These are phyloP conservation scores for Gaeumannomyces sp. DNA, from an alignment of 2,329 filamentous ascomycete genomes.

Conservation along the genomic window DNA sequence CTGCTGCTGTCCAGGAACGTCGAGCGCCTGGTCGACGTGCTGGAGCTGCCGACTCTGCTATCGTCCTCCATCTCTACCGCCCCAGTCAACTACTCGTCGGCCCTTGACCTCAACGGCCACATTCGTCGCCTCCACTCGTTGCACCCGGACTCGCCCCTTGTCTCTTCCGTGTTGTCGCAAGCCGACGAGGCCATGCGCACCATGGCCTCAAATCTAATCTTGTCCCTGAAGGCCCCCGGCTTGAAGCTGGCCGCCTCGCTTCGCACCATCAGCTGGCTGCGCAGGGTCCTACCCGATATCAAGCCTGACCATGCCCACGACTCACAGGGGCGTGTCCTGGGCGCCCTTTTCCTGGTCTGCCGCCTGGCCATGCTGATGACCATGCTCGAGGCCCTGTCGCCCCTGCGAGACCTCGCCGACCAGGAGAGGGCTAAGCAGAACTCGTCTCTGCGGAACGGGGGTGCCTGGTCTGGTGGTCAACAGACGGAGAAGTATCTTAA, in stretches of 20 bases:
- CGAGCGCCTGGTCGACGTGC: conserved; percentile 81
- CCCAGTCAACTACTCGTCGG: conserved; percentile 75
- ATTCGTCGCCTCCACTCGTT: conserved; percentile 79
- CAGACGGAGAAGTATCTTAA: conserved; percentile 94
- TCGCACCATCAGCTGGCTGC: conserved; percentile 84
- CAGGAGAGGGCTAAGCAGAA: conserved; percentile 58
- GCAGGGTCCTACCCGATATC: conserved; percentile 78
- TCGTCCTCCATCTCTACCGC: conserved; percentile 66
- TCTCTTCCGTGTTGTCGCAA: conserved; percentile 66
- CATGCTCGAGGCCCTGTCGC: conserved; percentile 77
- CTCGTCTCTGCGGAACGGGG: conserved; percentile 28
- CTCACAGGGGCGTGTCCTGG: conserved; percentile 60
- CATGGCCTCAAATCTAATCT: conserved; percentile 79
- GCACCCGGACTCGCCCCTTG: conserved; percentile 71
- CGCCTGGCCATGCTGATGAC: conserved; percentile 71
- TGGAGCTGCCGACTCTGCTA: conserved; percentile 82
- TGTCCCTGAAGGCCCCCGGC: conserved; percentile 66
- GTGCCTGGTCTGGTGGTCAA: conserved; percentile 64
- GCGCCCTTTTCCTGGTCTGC: conserved; percentile 81
- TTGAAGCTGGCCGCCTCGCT: conserved; percentile 87
- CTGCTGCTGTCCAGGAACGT: conserved; percentile 80
- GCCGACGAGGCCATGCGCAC: conserved; percentile 83
- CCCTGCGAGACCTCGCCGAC: conserved; percentile 81
- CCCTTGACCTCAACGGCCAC: conserved; percentile 87
- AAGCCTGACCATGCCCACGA: conserved; percentile 31